Evolutionary conservation across 169 alveolate genomes (phyloP), one percentile per base, ranked within the genome.

Genomic region (Cryptosporidium baileyi): DNA sequence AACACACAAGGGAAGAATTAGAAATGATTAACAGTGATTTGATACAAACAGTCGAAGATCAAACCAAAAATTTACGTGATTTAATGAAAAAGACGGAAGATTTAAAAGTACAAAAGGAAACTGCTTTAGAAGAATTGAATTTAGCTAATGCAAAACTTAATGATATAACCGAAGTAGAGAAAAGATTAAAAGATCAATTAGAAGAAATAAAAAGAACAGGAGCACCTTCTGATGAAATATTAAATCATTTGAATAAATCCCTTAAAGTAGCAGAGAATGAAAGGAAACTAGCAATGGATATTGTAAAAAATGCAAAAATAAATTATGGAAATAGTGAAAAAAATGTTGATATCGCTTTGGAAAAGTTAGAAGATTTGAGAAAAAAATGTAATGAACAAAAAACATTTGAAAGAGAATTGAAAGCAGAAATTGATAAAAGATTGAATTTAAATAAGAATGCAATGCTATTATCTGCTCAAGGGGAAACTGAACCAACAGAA

Each of bases 181-280:
- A 74, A 34, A 41, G 65, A 17, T 32, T 74, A 32, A 74, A 74
- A 54, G 57, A 51, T 2, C 65, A 74, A 24, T 19, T 74, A 26
- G 67, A 59, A 54, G 67, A 74, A 6, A 36, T 74, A 13, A 51
- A 54, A 8, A 59, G 51, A 19, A 51, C 52, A 6, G 85, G 85
- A 38, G 57, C 85, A 28, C 85, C 85, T n/a, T 74, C 85, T 38
- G 85, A 74, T 7, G 85, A 74, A 11, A 74, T 74, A 38, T 24
- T 74, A 22, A 57, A 22, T 3, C 67, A 74, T 36, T 57, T 74
- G 59, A 40, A 74, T 13, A 74, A 74, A 11, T 51, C 85, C 6
- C 54, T 74, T 28, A 51, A 57, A 8, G 45, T 74, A 30, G 85
- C 85, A 11, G 85, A 74, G 36, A 59, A 54, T 36, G 85, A 74